Base-by-base conservation (phyloP, 371 early-diverging fungal species). In the Lichtheimia corymbifera region DNA sequence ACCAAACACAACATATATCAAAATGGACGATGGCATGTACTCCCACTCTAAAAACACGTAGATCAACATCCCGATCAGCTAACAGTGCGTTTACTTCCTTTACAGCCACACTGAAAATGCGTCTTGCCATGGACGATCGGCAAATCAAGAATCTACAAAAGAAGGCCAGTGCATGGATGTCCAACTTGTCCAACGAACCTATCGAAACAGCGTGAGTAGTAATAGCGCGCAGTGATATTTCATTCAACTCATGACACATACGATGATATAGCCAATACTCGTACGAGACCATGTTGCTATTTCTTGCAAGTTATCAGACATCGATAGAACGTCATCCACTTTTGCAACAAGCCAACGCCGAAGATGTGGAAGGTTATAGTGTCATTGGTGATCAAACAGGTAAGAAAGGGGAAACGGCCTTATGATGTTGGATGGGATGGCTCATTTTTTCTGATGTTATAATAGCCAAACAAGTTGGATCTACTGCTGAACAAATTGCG, bases 41-140 rank as follows among this genome's bases (percentile, higher is more conserved):
- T 35, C 35, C 11, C 2, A 35, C 11, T 35, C 35, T 35, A 11
- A 2, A 35, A 35, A 11, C 35, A 9, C 35, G 9, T 11, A 35
- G 35, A 35, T 35, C 35, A 11, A 0, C 35, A 35, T 11, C 35
- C 35, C 6, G 35, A 35, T 35, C 35, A 35, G 35, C 35, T 35
- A 35, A 35, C 35, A 5, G 2, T 9, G 35, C 11, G 2, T 11
- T 35, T 9, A 11, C 9, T 11, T 11, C 5, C 11, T 35, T 11
- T 35, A 35, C 35, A 35, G 35, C 35, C n/a, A 56, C 69, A 15
- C 59, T 73, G 52, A 64, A 71, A 68, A 55, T 55, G 57, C 67
- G 82, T 18, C 67, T 82, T 47, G 68, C 74, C 11, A 51, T 82
- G 18, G 80, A 82, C 54, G 82, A 82, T 45, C 70, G 79, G 35